Evolutionary conservation across 2,329 filamentous ascomycete species (phyloP), one percentile per base, ranked within the genome.

Genomic region (Sarocladiaceae sp.): DNA sequence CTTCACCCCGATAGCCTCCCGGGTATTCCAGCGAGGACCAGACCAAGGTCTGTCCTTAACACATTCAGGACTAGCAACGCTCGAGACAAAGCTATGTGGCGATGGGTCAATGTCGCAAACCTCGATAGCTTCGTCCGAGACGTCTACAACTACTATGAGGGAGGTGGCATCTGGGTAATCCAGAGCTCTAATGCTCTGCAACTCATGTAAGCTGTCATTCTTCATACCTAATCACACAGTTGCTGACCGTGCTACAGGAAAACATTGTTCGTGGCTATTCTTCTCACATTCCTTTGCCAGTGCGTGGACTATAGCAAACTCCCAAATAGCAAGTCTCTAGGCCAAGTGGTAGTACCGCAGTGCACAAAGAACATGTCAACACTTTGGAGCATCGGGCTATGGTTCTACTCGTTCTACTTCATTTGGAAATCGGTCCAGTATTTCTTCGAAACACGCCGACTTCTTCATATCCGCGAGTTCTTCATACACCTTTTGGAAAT

Each of bases 91-190:
- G 89, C 90, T 3, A 79, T 95, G 69, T 96, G 88, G 83, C 78
- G 87, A 64, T 96, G 90, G 86, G 87, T 87, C 45, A 95, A 95
- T 57, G 87, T 93, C 46, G 80, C 86, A 29, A 93, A 95, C 57
- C 70, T 96, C 44, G 90, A 96, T 63, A 83, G 81, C 55, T 96
- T 95, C 60, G 80, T 95, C 58, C 77, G 80, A 45, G 85, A 80
- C 50, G 87, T 95, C 3, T 96, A 96, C 60, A 75, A 85, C 51
- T 96, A 95, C 63, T 95, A 86, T 57, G 71, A 84, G 43, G 85
- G 84, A 2, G 84, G 88, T 50, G 90, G 90, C 0, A 80, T 95
- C 29, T 89, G 82, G 76, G 94, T 87, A 46, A 95, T 95, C 44
- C 58, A 93, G 10, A 73, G 91, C 32, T 79, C 82, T 46, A 78